A percentile compares a stretch with the other conserved stretches of the same genome.
These are phyloP conservation scores for Rubroshorea leprosula DNA, from an alignment of 345 rosid genomes.

Conservation along the genomic window DNA sequence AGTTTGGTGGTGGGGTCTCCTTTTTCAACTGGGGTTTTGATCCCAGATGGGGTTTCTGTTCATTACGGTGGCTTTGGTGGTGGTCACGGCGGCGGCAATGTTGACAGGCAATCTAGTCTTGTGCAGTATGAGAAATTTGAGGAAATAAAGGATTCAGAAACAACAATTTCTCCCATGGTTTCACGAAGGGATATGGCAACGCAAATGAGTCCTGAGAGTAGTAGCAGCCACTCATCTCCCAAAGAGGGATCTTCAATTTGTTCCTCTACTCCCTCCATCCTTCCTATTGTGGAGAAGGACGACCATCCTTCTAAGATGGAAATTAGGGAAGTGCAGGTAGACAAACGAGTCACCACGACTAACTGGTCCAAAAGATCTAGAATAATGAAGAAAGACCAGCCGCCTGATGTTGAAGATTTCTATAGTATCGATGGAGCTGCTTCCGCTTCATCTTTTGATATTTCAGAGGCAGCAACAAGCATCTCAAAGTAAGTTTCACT, in stretches of 20 bases:
- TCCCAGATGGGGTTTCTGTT: constrained; percentile 49
- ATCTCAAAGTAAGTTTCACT: constrained; percentile 50
- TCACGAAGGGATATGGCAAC: constrained; percentile 88
- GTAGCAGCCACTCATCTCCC: constrained; percentile 38
- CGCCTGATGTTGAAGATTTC: constrained; percentile 37
- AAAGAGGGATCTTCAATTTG: constrained; percentile 28
- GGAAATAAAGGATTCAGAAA: constrained; percentile 30
- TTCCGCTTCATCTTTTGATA: constrained; percentile 47
- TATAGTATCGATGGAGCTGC: constrained; percentile 22
- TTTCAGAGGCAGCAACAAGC: constrained; percentile 51
- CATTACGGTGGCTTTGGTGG: constrained; percentile 32
- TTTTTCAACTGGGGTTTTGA: constrained; percentile 69
- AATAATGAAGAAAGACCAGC: constrained; percentile 33
- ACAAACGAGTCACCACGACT: constrained; percentile 53
- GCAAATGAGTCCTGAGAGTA: constrained; percentile 74
- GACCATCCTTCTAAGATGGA: constrained; percentile 42
- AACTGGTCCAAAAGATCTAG: constrained; percentile 49
- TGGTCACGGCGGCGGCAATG: constrained; percentile 20
- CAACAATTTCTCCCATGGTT: constrained; percentile 32
- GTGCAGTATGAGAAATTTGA: constrained; percentile 58
- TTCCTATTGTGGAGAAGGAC: constrained; percentile 29
- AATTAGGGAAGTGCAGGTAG: constrained; percentile 76
- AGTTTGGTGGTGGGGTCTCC: constrained; percentile 54
- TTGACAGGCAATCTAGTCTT: constrained; percentile 19
- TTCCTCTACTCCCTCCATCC: constrained; percentile 34